Evolutionary conservation across 1,284 basidiomycete species (phyloP).

Genomic region (Rhizoctonia solani): DNA sequence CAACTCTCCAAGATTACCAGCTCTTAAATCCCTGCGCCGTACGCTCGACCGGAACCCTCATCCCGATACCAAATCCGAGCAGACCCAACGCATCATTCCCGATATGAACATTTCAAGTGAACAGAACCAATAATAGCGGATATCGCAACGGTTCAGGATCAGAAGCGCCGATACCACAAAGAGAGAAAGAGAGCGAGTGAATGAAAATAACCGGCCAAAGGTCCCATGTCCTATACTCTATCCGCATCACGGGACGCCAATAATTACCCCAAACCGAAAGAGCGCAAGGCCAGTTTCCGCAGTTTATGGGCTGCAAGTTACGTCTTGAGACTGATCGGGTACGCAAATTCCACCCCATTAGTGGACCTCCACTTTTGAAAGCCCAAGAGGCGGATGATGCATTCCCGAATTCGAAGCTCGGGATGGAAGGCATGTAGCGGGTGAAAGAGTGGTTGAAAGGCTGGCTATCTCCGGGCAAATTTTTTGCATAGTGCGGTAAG

Average conservation of each 20-base stretch:
- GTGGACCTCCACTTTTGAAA: not conserved
- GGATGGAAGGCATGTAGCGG: too few species aligned
- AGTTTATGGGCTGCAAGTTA: not conserved
- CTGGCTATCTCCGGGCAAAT: too few species aligned
- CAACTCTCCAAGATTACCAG: not conserved
- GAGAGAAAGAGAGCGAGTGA: not conserved
- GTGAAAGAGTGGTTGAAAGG: too few species aligned
- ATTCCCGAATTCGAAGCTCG: too few species aligned
- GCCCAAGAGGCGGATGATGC: conserved; percentile 3
- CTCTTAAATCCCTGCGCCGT: conserved; percentile 32
- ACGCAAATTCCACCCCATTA: conserved; percentile 32
- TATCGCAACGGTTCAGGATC: not conserved
- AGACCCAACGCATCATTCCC: not conserved
- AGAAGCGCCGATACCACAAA: not conserved
- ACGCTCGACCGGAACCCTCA: not conserved
- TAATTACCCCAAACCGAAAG: not conserved
- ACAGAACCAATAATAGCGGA: not conserved
- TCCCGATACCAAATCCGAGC: conserved; percentile 5
- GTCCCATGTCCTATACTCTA: too few species aligned
- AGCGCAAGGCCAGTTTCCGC: conserved; percentile 30
- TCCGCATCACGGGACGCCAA: not conserved
- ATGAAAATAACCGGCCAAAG: too few species aligned
- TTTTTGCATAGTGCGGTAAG: too few species aligned
- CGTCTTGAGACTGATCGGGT: conserved; percentile 28
- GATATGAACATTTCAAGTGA: conserved; percentile 8